A percentile compares a stretch with the other conserved stretches of the same genome.
Evolutionary conservation across 129 eudicot species (phyloP).

Genomic region (Oenanthe sinensis): DNA sequence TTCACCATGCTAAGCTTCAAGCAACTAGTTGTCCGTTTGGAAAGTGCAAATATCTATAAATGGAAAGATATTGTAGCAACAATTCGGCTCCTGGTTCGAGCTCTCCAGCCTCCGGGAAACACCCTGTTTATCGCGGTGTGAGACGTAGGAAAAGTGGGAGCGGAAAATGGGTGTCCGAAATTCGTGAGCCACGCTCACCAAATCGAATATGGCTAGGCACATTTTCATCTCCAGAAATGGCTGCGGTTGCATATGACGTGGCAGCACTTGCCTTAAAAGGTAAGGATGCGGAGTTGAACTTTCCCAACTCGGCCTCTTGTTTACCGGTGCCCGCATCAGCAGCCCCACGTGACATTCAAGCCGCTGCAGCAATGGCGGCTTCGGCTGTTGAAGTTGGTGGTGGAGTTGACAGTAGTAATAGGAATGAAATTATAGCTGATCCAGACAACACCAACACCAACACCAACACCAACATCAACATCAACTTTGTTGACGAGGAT

Average conservation of each 20-base stretch:
- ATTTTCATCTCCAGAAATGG: slow-evolving; percentile 69
- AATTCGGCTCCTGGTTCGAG: not conserved
- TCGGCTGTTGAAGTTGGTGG: slow-evolving; percentile 60
- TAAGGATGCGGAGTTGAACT: slow-evolving; percentile 53
- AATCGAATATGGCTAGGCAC: slow-evolving; percentile 78
- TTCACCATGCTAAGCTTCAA: slow-evolving; percentile 11
- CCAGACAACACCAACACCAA: not conserved
- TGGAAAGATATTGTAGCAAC: slow-evolving; percentile 2
- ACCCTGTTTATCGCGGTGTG: slow-evolving; percentile 44
- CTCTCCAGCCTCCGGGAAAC: slow-evolving; percentile 26
- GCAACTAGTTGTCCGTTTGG: not conserved
- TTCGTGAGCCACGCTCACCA: slow-evolving; percentile 64
- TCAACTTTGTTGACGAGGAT: slow-evolving; percentile 71
- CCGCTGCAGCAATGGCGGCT: slow-evolving; percentile 64
- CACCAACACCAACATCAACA: no score
- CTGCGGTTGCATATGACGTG: slow-evolving; percentile 74
- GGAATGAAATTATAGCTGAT: not conserved
- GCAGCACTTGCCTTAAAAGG: slow-evolving; percentile 73
- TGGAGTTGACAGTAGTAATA: slow-evolving; percentile 4
- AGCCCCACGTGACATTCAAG: slow-evolving; percentile 57
- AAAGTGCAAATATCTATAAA: not conserved
- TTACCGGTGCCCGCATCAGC: slow-evolving; percentile 53
- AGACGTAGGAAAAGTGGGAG: slow-evolving; percentile 47
- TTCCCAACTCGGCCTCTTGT: slow-evolving; percentile 48
- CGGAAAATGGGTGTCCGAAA: slow-evolving; percentile 82